Evolutionary conservation across 1,139 yeast species (phyloP).

Genomic region (Eremothecium sinecaudum): DNA sequence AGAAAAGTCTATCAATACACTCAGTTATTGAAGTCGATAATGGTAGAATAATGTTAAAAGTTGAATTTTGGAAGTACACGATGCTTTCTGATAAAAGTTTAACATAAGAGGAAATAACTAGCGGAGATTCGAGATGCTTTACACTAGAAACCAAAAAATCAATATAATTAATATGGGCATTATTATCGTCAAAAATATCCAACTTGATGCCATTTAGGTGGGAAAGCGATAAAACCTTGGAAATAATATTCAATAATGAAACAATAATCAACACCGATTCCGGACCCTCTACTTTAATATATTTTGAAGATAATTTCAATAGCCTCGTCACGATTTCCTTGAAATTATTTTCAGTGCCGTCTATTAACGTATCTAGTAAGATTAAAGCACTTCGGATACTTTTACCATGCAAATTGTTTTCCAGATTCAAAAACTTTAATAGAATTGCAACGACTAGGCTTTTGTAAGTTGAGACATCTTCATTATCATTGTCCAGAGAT

Average conservation of each 20-base stretch:
- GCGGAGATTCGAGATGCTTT: conserved; percentile 24
- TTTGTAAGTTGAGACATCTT: conserved; percentile 54
- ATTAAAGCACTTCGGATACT: conserved; percentile 35
- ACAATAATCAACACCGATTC: conserved; percentile 29
- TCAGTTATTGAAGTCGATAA: conserved; percentile 29
- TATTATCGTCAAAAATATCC: conserved; percentile 28
- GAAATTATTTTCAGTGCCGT: conserved; percentile 50
- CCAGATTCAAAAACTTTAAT: conserved; percentile 36
- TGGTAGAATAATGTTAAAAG: conserved; percentile 29
- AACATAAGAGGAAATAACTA: conserved; percentile 28
- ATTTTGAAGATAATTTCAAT: conserved; percentile 28
- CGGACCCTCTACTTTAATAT: conserved; percentile 19
- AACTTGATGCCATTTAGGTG: conserved; percentile 26
- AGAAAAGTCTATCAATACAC: conserved; percentile 20
- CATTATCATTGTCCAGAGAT: conserved; percentile 31
- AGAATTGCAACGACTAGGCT: conserved; percentile 42
- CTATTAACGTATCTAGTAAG: conserved; percentile 39
- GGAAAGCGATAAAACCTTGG: conserved; percentile 26
- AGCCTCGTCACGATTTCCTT: conserved; percentile 33
- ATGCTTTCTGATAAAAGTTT: conserved; percentile 29
- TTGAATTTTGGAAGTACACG: conserved; percentile 24
- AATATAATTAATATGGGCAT: conserved; percentile 28
- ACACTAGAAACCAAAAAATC: conserved; percentile 30
- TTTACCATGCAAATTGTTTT: conserved; percentile 26
- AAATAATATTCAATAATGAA: conserved; percentile 26